Evolutionary conservation across 352 stramenopile species (phyloP).

Genomic region (Globisporangium perplexum): DNA sequence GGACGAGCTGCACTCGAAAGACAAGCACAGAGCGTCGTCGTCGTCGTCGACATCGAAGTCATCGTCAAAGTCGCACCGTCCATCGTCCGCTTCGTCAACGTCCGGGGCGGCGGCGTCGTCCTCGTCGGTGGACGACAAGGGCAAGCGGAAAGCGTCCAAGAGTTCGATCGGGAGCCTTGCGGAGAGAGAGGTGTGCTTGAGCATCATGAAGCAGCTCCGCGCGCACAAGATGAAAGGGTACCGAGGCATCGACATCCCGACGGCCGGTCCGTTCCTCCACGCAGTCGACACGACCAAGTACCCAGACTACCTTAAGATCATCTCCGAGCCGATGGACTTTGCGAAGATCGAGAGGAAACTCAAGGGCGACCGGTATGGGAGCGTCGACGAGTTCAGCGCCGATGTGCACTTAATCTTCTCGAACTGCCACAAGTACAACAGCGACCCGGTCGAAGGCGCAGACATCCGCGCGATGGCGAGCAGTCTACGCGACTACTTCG

Average conservation of each 20-base stretch:
- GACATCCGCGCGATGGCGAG: constrained; percentile 85
- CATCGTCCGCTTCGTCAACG: constrained; percentile 19
- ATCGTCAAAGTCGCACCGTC: constrained; percentile 13
- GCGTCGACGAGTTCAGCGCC: constrained; percentile 74
- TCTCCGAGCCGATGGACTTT: constrained; percentile 85
- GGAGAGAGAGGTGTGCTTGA: constrained; percentile 58
- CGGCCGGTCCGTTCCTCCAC: constrained; percentile 73
- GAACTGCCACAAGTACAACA: constrained; percentile 89
- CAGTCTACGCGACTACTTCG: constrained; percentile 77
- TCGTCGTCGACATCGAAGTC: constrained; percentile 16
- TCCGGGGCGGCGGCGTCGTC: not conserved
- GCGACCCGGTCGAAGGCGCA: constrained; percentile 75
- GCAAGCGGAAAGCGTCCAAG: constrained; percentile 29
- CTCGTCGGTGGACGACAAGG: constrained; percentile 15
- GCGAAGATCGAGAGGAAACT: constrained; percentile 84
- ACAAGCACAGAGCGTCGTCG: constrained; percentile 34
- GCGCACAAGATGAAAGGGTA: constrained; percentile 85
- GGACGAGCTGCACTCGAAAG: constrained; percentile 24
- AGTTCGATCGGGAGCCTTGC: constrained; percentile 22
- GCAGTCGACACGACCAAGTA: constrained; percentile 86
- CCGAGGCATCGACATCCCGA: constrained; percentile 75
- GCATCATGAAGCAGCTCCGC: constrained; percentile 67
- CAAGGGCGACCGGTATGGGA: constrained; percentile 76
- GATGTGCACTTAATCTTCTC: constrained; percentile 87
- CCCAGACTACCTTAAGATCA: constrained; percentile 71